A percentile compares a stretch with the other conserved stretches of the same genome.
phyloP scores from a whole-genome alignment of 2,329 filamentous ascomycete species.

The Botrytis medusae region DNA sequence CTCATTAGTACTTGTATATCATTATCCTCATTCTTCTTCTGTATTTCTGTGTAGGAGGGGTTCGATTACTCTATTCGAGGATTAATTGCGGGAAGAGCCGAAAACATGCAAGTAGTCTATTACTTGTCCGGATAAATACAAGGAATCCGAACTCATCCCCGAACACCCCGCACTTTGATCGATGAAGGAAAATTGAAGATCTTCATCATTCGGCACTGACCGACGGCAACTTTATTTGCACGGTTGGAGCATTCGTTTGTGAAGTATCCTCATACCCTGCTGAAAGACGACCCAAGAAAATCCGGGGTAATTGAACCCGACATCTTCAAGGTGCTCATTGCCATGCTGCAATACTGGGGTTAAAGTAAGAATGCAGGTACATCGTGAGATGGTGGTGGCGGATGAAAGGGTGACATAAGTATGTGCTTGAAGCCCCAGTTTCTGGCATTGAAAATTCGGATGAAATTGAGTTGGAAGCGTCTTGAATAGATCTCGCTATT shows the following conservation, averaged over 20 bases:
- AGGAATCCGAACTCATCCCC: background rate
- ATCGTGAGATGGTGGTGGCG: background rate
- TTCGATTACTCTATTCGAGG: background rate
- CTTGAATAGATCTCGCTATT: background rate
- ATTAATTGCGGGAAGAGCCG: conserved; percentile 1
- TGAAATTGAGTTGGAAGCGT: background rate
- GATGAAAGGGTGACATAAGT: background rate
- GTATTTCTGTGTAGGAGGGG: background rate
- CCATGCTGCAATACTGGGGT: background rate
- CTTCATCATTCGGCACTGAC: background rate
- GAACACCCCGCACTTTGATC: conserved; percentile 3
- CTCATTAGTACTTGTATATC: background rate
- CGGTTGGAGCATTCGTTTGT: background rate
- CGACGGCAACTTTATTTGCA: conserved; percentile 2
- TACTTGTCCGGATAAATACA: conserved; percentile 15
- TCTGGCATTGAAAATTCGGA: no score
- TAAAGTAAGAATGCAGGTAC: conserved; percentile 3
- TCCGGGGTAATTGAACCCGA: conserved; percentile 14
- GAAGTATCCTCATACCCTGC: no score
- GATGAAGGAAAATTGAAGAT: background rate
- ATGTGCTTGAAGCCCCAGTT: background rate
- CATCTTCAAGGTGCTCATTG: background rate
- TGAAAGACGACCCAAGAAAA: background rate
- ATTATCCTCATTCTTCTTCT: background rate
- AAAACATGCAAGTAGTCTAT: background rate